Evolutionary conservation across 768 basidiomycete genomes (phyloP).

Genomic region (Gyrodon lividus): DNA sequence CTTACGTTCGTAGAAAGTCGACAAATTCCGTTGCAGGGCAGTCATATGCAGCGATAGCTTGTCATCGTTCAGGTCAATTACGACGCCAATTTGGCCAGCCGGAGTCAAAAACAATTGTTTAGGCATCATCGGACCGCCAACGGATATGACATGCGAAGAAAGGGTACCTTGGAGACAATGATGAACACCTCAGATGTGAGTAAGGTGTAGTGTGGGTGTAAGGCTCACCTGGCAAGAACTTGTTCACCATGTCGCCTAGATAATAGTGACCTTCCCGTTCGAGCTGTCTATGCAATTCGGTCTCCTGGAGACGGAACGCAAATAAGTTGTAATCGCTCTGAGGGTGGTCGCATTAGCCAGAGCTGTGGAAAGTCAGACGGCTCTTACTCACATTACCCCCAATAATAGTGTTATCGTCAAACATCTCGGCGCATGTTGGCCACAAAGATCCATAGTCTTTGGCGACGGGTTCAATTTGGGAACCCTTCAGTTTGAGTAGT

Average conservation of each 20-base stretch:
- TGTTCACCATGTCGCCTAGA: slow-evolving; percentile 74
- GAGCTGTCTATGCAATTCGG: slow-evolving; percentile 44
- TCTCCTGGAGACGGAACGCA: slow-evolving; percentile 52
- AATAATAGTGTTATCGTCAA: slow-evolving; percentile 56
- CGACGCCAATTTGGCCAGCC: slow-evolving; percentile 73
- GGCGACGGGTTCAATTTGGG: slow-evolving; percentile 52
- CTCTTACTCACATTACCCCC: slow-evolving; percentile 66
- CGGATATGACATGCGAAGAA: slow-evolving; percentile 42
- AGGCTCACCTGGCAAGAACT: slow-evolving; percentile 61
- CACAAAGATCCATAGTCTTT: slow-evolving; percentile 76
- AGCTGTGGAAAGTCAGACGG: slow-evolving; percentile 1
- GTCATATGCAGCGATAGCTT: slow-evolving; percentile 56
- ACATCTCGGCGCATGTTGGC: slow-evolving; percentile 64
- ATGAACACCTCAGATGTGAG: background rate
- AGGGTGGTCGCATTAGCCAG: slow-evolving; percentile 8
- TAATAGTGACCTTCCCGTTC: slow-evolving; percentile 71
- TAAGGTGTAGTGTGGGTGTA: background rate
- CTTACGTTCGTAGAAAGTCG: slow-evolving; percentile 45
- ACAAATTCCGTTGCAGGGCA: slow-evolving; percentile 74
- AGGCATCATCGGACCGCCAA: slow-evolving; percentile 44
- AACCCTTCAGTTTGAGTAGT: slow-evolving; percentile 50
- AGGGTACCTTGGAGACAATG: slow-evolving; percentile 49
- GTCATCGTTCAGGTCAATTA: slow-evolving; percentile 58
- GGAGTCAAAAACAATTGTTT: slow-evolving; percentile 75
- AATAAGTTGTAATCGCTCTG: slow-evolving; percentile 70